Evolutionary conservation across 2,329 filamentous ascomycete genomes (phyloP).

Genomic region (Pestalotiopsis sp.): DNA sequence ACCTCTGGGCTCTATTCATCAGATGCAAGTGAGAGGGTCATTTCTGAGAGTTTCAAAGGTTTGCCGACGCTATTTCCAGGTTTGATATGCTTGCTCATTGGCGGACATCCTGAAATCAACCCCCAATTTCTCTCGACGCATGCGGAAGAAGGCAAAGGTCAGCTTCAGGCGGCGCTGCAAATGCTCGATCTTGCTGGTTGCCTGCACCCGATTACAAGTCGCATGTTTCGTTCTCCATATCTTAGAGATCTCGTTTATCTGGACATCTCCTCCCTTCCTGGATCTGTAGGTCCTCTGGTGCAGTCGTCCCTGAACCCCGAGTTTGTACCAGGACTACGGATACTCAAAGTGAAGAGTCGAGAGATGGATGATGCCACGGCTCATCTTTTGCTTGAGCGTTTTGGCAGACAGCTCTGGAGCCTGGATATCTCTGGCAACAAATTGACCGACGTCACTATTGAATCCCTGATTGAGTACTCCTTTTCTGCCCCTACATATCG

Average conservation of each 20-base stretch:
- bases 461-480: slow-evolving; percentile 30
- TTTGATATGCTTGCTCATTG: slow-evolving; percentile 47
- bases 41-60: slow-evolving; percentile 39
- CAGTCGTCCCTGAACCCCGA: slow-evolving; percentile 30
- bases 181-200: slow-evolving; percentile 48
- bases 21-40: slow-evolving; percentile 35
- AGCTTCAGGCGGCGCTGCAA: slow-evolving; percentile 25
- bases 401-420: slow-evolving; percentile 51
- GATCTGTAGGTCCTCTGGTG: slow-evolving; percentile 40
- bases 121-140: slow-evolving; percentile 33
- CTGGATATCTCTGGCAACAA: slow-evolving; percentile 55
- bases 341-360: slow-evolving; percentile 51
- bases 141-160: not conserved
- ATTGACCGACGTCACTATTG: slow-evolving; percentile 46
- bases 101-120: slow-evolving; percentile 46
- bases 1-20: slow-evolving; percentile 41
- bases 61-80: slow-evolving; percentile 42
- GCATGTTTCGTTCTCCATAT: slow-evolving; percentile 37
- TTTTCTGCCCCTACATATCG: slow-evolving; percentile 34
- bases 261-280: slow-evolving; percentile 51
- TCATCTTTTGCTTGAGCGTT: slow-evolving; percentile 33
- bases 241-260: slow-evolving; percentile 49
- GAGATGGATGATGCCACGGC: slow-evolving; percentile 44
- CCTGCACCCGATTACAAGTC: slow-evolving; percentile 37
- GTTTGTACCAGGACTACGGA: slow-evolving; percentile 45